Base-by-base conservation (phyloP, 176 grass and related monocot species). In the Rhynchospora tenuis region DNA sequence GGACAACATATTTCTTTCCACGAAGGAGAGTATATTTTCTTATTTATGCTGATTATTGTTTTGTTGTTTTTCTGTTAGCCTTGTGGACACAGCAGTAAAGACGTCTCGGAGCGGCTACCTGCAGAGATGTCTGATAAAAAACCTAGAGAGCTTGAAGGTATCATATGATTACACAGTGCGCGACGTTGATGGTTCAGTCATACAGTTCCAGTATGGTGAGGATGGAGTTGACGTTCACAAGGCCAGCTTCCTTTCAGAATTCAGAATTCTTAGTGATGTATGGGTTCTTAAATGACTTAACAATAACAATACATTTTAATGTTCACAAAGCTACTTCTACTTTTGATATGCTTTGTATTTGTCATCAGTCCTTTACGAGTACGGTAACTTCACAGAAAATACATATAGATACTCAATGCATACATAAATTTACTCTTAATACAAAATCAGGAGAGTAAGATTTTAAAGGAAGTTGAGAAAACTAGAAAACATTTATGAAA, bases 51-150 rank as follows among this genome's bases (percentile, higher is more conserved):
- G 33, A 55, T 27, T 81, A 17, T 81, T 47, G n/a, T 43, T 28
- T 42, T 85, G 87, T 52, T 8, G 42, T 38, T 38, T 33, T 33
- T 33, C 31, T 33, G 31, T 74, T 85, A 98, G 95, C 69, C 89
- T 98, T 79, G 86, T 91, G 84, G 95, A 98, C 80, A 98, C 95
- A 38, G 95, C 92, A 45, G 84, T 98, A 58, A 98, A 98, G 78
- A 98, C 92, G 70, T 98, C 95, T n/a, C 89, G 92, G 19, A 98
- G 95, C 64, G 95, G 95, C 26, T 98, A 98, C 70, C 86, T 98
- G 43, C 95, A 98, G 71, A 91, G 92, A n/a, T 98, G 95, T 88
- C 87, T 98, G 72, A 88, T 98, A 23, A 98, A 98, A 83, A 95
- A 86, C 83, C 80, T 98, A 24, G 92, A 98, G 84, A 92, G 90